Evolutionary conservation across 768 basidiomycete genomes (phyloP).

Genomic region (Hydnum rufescens): DNA sequence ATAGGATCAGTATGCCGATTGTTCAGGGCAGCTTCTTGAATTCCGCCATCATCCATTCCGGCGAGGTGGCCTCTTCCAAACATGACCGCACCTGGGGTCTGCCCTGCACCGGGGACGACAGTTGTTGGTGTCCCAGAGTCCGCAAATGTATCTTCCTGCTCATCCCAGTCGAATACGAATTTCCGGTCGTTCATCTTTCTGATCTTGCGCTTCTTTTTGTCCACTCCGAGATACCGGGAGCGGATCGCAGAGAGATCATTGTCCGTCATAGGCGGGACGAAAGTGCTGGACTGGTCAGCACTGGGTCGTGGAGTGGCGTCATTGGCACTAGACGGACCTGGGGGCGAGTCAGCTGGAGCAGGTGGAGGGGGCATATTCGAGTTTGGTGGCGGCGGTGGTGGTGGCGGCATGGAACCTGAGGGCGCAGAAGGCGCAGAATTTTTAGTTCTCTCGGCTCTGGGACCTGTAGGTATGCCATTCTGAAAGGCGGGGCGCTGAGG

Average conservation of each 20-base stretch:
- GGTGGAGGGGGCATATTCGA: slow-evolving; percentile 26
- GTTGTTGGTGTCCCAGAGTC: slow-evolving; percentile 14
- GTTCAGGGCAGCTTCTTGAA: slow-evolving; percentile 1
- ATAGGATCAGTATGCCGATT: slow-evolving; percentile 47
- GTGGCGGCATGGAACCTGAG: slow-evolving; percentile 18
- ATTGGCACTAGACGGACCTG: too few species aligned
- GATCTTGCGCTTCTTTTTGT: slow-evolving; percentile 85
- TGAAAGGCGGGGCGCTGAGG: slow-evolving; percentile 23
- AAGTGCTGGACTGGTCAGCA: slow-evolving; percentile 20
- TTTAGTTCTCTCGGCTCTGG: slow-evolving; percentile 44
- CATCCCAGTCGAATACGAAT: slow-evolving; percentile 99
- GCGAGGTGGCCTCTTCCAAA: slow-evolving; percentile 70
- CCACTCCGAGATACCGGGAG: slow-evolving; percentile 84
- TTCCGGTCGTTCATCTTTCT: slow-evolving; percentile 91
- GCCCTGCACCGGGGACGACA: slow-evolving; percentile 1
- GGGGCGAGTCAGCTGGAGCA: slow-evolving; percentile 16
- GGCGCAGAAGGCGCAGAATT: slow-evolving; percentile 18
- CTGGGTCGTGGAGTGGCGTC: slow-evolving; percentile 27
- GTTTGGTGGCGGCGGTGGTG: slow-evolving; percentile 20
- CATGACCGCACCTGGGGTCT: slow-evolving; percentile 60
- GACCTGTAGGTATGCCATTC: slow-evolving; percentile 60
- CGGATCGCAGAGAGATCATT: slow-evolving; percentile 67
- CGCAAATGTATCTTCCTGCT: slow-evolving; percentile 80
- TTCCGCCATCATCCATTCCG: slow-evolving; percentile 66
- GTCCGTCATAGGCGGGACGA: slow-evolving; percentile 52